Base-by-base conservation (phyloP, 176 grass and related monocot genomes). In the Guadua angustifolia region DNA sequence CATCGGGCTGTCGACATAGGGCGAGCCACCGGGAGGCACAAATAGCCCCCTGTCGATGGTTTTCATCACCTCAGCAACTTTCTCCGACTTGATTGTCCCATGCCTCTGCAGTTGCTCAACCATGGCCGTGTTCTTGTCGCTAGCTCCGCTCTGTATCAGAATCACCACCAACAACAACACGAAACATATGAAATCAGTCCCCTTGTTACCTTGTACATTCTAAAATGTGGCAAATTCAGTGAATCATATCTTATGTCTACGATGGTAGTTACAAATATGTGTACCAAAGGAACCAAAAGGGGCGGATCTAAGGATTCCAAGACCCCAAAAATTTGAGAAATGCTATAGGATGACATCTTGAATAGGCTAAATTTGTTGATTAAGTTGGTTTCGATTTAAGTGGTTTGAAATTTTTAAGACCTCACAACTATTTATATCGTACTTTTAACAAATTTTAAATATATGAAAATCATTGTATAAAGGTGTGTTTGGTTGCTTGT, bases 1-100 rank as follows among this genome's bases (percentile, higher is more conserved):
- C 94, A 95, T 91, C 2, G 94, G 91, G 83, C 88, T 93, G 18
- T 95, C 91, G 9, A 75, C 73, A 63, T 93, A 95, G 44, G 94
- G 86, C 3, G 88, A 75, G 12, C 14, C 79, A 7, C 73, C 88
- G 2, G 79, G 46, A 21, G 94, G 91, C 79, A 95, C 91, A 4
- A 95, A 95, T 42, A 93, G 4, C 22, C 75, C 94, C 66, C 94
- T 86, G 80, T 95, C 94, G 39, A 93, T 59, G 42, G 73, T 64
- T 59, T 88, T 43, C 91, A 95, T 95, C 11, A 89, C 86, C 84
- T 89, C 83, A 0, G 88, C 83, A 14, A 95, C 91, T 75, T 84
- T 91, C 42, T 22, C 69, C 3, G 88, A 88, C 46, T 77, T 66
- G 79, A 95, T 81, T 8, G 89, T 63, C 43, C 88, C 86, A 12